Evolutionary conservation across 306 rosid genomes (phyloP).

Genomic region (Echinosophora koreensis): DNA sequence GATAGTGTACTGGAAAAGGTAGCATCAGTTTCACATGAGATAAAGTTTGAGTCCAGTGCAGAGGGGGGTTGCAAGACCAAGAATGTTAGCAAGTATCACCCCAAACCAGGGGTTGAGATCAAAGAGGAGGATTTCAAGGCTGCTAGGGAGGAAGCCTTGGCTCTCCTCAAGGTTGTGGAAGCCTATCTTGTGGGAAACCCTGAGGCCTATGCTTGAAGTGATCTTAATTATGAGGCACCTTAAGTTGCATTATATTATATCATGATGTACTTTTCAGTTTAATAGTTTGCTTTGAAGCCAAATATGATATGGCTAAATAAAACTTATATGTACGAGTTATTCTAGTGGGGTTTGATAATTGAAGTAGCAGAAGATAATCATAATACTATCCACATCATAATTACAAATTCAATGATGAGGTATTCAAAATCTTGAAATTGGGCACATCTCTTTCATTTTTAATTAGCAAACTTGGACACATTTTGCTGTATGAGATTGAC

Average conservation of each 20-base stretch:
- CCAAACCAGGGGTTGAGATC: conserved; percentile 53
- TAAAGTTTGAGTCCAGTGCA: conserved; percentile 44
- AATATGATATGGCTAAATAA: conserved; percentile 50
- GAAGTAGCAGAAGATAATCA: neutral
- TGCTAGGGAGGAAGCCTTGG: conserved; percentile 39
- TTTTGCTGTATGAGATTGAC: neutral
- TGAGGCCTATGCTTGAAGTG: conserved; percentile 47
- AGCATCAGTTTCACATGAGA: conserved; percentile 50
- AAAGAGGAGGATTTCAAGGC: conserved; percentile 56
- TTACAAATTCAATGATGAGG: neutral
- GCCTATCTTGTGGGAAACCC: conserved; percentile 56
- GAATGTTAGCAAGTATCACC: conserved; percentile 45
- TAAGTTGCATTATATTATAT: conserved; percentile 1
- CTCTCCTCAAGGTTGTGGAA: conserved; percentile 48
- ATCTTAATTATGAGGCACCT: conserved; percentile 3
- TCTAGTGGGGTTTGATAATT: neutral
- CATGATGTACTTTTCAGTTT: conserved; percentile 20
- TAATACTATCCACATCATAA: neutral
- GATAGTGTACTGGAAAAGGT: conserved; percentile 40
- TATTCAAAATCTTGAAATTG: neutral
- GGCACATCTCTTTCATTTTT: neutral
- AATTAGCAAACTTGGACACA: neutral
- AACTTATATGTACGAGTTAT: conserved; percentile 20
- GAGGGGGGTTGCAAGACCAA: conserved; percentile 49
- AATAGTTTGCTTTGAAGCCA: conserved; percentile 29